phyloP scores from a whole-genome alignment of 208 protist species.

The Herpetomonas tarakana region DNA sequence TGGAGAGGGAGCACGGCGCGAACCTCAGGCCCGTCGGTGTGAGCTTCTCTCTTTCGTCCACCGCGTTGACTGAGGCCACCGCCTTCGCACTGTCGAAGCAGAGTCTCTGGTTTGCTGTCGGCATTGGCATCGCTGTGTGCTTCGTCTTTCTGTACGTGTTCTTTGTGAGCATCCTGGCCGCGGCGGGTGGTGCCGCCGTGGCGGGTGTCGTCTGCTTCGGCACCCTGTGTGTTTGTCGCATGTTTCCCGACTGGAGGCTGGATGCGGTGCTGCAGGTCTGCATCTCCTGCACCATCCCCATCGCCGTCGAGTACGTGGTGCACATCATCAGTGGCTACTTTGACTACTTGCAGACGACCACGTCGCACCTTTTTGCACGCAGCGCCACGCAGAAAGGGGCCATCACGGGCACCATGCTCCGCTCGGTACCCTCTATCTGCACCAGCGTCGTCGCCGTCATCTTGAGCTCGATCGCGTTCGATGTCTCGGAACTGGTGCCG shows the following conservation, averaged over 20 bases:
- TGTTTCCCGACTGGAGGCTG: conserved; percentile 27
- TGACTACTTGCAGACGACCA: conserved; percentile 60
- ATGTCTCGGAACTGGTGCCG: conserved; percentile 25
- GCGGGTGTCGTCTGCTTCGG: conserved; percentile 40
- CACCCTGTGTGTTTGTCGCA: conserved; percentile 28
- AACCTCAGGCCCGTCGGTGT: neutral
- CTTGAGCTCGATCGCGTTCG: conserved; percentile 32
- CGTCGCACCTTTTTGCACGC: conserved; percentile 49
- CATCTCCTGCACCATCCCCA: conserved; percentile 38
- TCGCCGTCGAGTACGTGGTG: conserved; percentile 49
- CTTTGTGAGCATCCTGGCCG: conserved; percentile 34
- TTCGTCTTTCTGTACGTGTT: conserved; percentile 34
- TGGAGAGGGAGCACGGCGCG: neutral
- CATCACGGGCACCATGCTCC: conserved; percentile 31
- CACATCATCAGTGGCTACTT: conserved; percentile 51
- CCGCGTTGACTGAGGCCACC: conserved; percentile 18
- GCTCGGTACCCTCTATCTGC: conserved; percentile 30
- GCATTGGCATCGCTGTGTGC: conserved; percentile 34
- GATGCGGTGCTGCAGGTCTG: conserved; percentile 50
- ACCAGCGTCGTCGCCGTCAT: conserved; percentile 30
- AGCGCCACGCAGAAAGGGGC: conserved; percentile 28
- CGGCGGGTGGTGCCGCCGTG: conserved; percentile 23
- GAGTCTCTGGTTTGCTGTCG: conserved; percentile 43
- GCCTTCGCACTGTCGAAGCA: conserved; percentile 21
- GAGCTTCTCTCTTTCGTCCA: conserved; percentile 13